Conservation (phyloP, 78 protist genomes). For the Dictyostelium capitatum region DNA sequence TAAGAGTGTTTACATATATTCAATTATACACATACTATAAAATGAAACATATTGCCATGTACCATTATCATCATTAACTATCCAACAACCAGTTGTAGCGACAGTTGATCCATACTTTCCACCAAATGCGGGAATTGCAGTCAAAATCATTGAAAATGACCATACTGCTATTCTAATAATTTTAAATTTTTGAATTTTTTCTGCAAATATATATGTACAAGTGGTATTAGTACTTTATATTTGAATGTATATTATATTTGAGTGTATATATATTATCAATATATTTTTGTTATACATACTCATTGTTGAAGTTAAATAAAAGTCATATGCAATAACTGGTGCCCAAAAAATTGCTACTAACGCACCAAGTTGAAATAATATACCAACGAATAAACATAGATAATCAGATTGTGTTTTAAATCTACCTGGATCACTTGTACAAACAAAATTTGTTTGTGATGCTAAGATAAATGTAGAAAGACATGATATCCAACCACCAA, state of each 20-base stretch:
- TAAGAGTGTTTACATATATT: too few species aligned
- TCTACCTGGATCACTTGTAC: slow-evolving; percentile 15
- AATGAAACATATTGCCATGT: slow-evolving; percentile 46
- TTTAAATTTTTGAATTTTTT: not conserved
- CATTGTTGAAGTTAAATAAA: slow-evolving; percentile 5
- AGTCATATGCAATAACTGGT: slow-evolving; percentile 4
- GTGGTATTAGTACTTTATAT: not conserved
- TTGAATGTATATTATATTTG: too few species aligned
- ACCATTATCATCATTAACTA: not conserved
- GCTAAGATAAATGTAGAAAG: too few species aligned
- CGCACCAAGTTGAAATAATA: slow-evolving; percentile 29
- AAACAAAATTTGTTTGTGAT: not conserved
- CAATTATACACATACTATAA: slow-evolving; percentile 6
- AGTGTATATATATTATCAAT: not conserved
- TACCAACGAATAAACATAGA: slow-evolving; percentile 24
- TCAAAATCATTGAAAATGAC: slow-evolving; percentile 6
- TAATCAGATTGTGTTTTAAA: slow-evolving; percentile 22
- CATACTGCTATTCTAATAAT: not conserved
- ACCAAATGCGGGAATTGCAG: slow-evolving; percentile 7
- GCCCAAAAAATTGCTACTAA: not conserved
- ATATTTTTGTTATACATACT: not conserved
- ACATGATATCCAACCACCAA: not conserved
- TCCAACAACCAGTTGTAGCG: slow-evolving; percentile 45
- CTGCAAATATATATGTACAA: not conserved
- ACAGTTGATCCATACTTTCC: not conserved